phyloP scores from a whole-genome alignment of 768 basidiomycete species.

The Boletus tylopilopsis region DNA sequence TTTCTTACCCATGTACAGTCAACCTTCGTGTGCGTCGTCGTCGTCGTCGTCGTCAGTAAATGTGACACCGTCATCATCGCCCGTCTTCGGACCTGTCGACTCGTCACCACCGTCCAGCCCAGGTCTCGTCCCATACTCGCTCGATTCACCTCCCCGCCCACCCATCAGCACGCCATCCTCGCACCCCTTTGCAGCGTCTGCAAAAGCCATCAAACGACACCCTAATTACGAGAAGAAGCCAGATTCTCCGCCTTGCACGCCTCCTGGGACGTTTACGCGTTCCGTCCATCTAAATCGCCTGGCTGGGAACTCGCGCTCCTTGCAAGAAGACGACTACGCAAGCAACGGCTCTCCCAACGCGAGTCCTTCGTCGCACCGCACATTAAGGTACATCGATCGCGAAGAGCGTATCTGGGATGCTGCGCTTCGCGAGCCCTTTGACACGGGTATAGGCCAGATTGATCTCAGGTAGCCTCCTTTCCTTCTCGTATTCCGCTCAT shows the following conservation, averaged over 20 bases:
- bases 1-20: slow-evolving; percentile 11
- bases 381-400: slow-evolving; percentile 21
- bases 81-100: slow-evolving; percentile 34
- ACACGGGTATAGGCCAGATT: slow-evolving; percentile 47
- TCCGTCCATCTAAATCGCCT: slow-evolving; percentile 14
- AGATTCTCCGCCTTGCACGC: slow-evolving; percentile 19
- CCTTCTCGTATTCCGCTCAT: slow-evolving; percentile 1
- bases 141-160: slow-evolving; percentile 30
- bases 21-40: neutral
- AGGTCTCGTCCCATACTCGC: slow-evolving; percentile 20
- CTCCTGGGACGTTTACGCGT: slow-evolving; percentile 18
- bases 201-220: slow-evolving; percentile 41
- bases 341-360: slow-evolving; percentile 6
- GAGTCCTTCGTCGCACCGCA: slow-evolving; percentile 10
- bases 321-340: slow-evolving; percentile 26
- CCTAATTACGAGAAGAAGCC: slow-evolving; percentile 44
- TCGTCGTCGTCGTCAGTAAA: slow-evolving; percentile 12
- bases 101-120: slow-evolving; percentile 38
- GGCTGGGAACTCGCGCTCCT: slow-evolving; percentile 13
- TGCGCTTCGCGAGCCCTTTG: slow-evolving; percentile 41
- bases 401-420: slow-evolving; percentile 47
- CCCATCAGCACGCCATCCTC: slow-evolving; percentile 5
- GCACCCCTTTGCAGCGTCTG: slow-evolving; percentile 60
- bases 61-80: slow-evolving; percentile 53
- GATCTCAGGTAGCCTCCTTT: slow-evolving; percentile 47